Conservation (phyloP, 768 basidiomycete genomes). For the Cantharellus cinnabarinus region DNA sequence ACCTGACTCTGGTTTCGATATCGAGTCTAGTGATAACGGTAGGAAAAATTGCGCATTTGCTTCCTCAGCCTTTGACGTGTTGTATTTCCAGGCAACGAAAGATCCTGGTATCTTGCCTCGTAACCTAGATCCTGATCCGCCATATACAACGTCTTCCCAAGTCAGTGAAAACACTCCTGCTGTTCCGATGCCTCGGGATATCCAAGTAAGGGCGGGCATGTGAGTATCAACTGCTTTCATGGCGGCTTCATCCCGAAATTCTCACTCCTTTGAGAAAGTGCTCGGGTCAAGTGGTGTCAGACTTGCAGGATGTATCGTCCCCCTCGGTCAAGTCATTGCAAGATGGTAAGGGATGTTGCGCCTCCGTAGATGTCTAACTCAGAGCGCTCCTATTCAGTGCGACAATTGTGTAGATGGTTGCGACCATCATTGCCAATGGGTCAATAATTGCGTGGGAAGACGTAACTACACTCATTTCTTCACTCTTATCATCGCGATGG, state of each 20-base stretch:
- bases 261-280: conserved; percentile 24
- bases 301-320: conserved; percentile 88
- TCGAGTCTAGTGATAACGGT: conserved; percentile 64
- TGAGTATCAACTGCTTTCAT: conserved; percentile 21
- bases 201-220: conserved; percentile 60
- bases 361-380: conserved; percentile 1
- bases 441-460: conserved; percentile 90
- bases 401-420: conserved; percentile 95
- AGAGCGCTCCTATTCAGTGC: conserved; percentile 30
- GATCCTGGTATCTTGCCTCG: conserved; percentile 85
- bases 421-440: conserved; percentile 80
- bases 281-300: conserved; percentile 82
- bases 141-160: conserved; percentile 40
- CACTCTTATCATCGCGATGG: conserved; percentile 53
- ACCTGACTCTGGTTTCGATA: conserved; percentile 40
- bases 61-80: conserved; percentile 9
- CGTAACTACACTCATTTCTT: conserved; percentile 94
- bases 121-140: conserved; percentile 69
- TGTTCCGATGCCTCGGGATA: conserved; percentile 57
- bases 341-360: conserved; percentile 38
- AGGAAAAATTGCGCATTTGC: conserved; percentile 16
- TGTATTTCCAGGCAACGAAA: conserved; percentile 35
- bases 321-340: conserved; percentile 87
- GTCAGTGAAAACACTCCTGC: conserved; percentile 36
- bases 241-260: too few species aligned